Evolutionary conservation across 2,329 filamentous ascomycete genomes (phyloP).

Genomic region (Fusarium succisae): DNA sequence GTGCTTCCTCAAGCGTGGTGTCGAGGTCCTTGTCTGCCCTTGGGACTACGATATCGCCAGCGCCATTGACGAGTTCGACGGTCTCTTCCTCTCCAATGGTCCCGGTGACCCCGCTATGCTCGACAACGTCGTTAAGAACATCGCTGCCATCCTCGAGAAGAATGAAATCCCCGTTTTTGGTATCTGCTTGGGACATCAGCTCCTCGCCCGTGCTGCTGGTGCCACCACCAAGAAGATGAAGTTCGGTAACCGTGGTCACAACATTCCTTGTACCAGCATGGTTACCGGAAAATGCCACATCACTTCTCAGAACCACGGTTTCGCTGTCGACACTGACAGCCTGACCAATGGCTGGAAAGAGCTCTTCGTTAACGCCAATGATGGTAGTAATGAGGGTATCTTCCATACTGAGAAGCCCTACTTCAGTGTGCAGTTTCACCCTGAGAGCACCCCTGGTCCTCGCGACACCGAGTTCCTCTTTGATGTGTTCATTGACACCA

Average conservation of each 20-base stretch:
- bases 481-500: constrained; percentile 92
- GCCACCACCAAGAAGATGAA: constrained; percentile 95
- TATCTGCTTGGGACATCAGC: constrained; percentile 95
- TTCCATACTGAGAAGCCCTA: constrained; percentile 85
- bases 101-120: constrained; percentile 94
- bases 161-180: constrained; percentile 90
- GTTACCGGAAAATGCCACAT: constrained; percentile 97
- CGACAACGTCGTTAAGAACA: constrained; percentile 80
- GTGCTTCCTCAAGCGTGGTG: constrained; percentile 88
- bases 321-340: constrained; percentile 83
- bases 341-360: constrained; percentile 87
- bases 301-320: constrained; percentile 98
- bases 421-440: constrained; percentile 99
- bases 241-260: constrained; percentile 98
- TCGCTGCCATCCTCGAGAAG: constrained; percentile 78
- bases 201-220: constrained; percentile 87
- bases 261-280: constrained; percentile 97
- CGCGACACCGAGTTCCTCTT: constrained; percentile 97
- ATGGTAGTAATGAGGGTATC: constrained; percentile 98
- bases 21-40: constrained; percentile 93
- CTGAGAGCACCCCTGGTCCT: constrained; percentile 94
- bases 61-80: constrained; percentile 87
- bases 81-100: constrained; percentile 97
- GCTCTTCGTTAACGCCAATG: constrained; percentile 97
- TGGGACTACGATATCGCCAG: constrained; percentile 95